These are phyloP conservation scores for Emericellopsis atlantica DNA, from an alignment of 2,329 filamentous ascomycete species.

Conservation along the genomic window DNA sequence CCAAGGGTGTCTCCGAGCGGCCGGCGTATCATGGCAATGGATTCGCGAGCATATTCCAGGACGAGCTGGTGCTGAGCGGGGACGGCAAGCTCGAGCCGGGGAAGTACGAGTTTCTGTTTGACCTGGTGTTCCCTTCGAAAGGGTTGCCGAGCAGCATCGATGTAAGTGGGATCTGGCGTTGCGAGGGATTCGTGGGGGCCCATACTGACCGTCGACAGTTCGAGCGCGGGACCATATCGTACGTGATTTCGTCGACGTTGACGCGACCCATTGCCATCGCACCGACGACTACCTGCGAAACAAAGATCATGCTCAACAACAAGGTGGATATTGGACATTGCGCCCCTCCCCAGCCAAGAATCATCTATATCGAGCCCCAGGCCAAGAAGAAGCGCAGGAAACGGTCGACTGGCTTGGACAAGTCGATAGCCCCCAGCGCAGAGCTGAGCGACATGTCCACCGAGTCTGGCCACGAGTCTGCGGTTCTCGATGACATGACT, in stretches of 20 bases:
- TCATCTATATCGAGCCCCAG: slow-evolving; percentile 80
- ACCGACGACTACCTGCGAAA: slow-evolving; percentile 67
- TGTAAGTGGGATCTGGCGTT: slow-evolving; percentile 39
- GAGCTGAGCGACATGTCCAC: slow-evolving; percentile 24
- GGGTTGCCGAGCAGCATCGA: slow-evolving; percentile 85
- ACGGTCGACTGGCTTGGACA: slow-evolving; percentile 34
- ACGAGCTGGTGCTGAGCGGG: slow-evolving; percentile 68
- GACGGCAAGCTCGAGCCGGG: slow-evolving; percentile 64
- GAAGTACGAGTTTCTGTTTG: slow-evolving; percentile 69
- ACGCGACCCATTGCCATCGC: slow-evolving; percentile 81
- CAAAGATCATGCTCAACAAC: slow-evolving; percentile 68
- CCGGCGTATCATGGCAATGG: slow-evolving; percentile 61
- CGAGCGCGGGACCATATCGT: slow-evolving; percentile 85
- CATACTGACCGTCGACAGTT: slow-evolving; percentile 46
- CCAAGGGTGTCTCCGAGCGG: slow-evolving; percentile 21
- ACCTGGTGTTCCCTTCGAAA: slow-evolving; percentile 55
- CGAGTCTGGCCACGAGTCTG: slow-evolving; percentile 17
- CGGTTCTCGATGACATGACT: slow-evolving; percentile 23
- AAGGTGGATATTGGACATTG: slow-evolving; percentile 74
- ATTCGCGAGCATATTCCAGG: slow-evolving; percentile 69
- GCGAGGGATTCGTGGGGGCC: background rate
- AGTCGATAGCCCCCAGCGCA: slow-evolving; percentile 6
- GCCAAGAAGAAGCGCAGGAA: slow-evolving; percentile 56
- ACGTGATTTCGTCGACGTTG: slow-evolving; percentile 79
- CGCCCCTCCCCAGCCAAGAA: slow-evolving; percentile 60